phyloP scores from a whole-genome alignment of 345 rosid genomes.

The Camelina laxa region DNA sequence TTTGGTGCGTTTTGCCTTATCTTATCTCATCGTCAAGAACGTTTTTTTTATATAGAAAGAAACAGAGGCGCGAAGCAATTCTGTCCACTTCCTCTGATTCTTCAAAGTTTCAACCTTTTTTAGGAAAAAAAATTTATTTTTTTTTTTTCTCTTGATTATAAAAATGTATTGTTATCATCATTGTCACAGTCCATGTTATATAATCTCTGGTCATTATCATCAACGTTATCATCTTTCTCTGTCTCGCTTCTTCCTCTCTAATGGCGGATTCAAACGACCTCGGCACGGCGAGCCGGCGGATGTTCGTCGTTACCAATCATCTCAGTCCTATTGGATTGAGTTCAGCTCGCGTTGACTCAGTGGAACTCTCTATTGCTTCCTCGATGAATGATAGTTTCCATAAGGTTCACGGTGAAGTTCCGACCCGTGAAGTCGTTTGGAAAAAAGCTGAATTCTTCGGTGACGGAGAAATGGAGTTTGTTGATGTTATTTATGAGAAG shows the following conservation, averaged over 20 bases:
- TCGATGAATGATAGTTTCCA: slow-evolving; percentile 68
- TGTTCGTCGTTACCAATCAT: slow-evolving; percentile 63
- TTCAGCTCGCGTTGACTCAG: slow-evolving; percentile 33
- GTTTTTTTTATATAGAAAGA: not conserved
- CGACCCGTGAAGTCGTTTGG: slow-evolving; percentile 65
- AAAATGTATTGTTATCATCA: slow-evolving; percentile 6
- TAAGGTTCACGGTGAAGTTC: slow-evolving; percentile 75
- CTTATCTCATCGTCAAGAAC: slow-evolving; percentile 40
- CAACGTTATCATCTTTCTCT: slow-evolving; percentile 5
- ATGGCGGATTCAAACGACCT: slow-evolving; percentile 47
- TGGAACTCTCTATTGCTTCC: slow-evolving; percentile 48
- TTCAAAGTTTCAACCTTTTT: slow-evolving; percentile 18
- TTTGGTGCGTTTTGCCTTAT: slow-evolving; percentile 34
- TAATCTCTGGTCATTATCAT: slow-evolving; percentile 5
- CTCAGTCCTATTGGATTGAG: slow-evolving; percentile 29
- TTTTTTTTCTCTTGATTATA: not conserved
- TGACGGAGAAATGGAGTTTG: slow-evolving; percentile 48
- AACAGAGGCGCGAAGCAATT: slow-evolving; percentile 32
- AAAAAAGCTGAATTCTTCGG: slow-evolving; percentile 42
- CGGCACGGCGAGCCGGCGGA: slow-evolving; percentile 52
- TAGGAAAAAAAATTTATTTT: not conserved
- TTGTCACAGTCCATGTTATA: slow-evolving; percentile 10
- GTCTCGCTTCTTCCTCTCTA: slow-evolving; percentile 33
- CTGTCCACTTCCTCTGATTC: slow-evolving; percentile 44
- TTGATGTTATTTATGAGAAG: slow-evolving; percentile 83